phyloP scores from a whole-genome alignment of 2,329 filamentous ascomycete species.

The Colletotrichum musae region DNA sequence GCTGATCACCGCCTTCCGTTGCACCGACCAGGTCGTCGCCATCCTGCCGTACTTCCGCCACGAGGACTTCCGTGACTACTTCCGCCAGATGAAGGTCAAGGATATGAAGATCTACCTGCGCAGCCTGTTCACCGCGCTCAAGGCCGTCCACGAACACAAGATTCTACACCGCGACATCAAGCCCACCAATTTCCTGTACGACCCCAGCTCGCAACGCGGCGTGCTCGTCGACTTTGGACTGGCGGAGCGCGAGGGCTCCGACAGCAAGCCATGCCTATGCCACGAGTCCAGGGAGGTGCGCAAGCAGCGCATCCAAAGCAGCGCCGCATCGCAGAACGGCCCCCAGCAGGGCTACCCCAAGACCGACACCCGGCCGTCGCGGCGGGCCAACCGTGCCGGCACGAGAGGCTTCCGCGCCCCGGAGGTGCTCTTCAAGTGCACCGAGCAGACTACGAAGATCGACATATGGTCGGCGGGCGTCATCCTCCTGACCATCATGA shows the following conservation, averaged over 20 bases:
- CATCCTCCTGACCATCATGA: slow-evolving; percentile 95
- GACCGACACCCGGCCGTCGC: slow-evolving; percentile 87
- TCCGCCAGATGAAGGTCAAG: slow-evolving; percentile 86
- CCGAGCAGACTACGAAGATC: slow-evolving; percentile 91
- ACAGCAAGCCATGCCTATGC: slow-evolving; percentile 87
- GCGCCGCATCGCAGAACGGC: slow-evolving; percentile 68
- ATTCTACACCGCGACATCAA: slow-evolving; percentile 98
- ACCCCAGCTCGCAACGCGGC: slow-evolving; percentile 82
- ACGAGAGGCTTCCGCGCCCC: slow-evolving; percentile 96
- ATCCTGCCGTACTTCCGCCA: slow-evolving; percentile 97
- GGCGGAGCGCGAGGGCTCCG: slow-evolving; percentile 85
- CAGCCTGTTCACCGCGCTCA: slow-evolving; percentile 87
- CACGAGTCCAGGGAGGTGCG: slow-evolving; percentile 75
- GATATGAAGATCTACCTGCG: slow-evolving; percentile 94
- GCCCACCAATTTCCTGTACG: slow-evolving; percentile 97
- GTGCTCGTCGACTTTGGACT: slow-evolving; percentile 99
- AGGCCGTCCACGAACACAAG: slow-evolving; percentile 83
- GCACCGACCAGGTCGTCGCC: slow-evolving; percentile 94
- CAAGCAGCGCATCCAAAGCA: slow-evolving; percentile 70
- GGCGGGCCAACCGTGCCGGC: slow-evolving; percentile 93
- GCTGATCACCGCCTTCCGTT: slow-evolving; percentile 95
- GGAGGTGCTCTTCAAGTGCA: slow-evolving; percentile 97
- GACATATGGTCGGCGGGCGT: slow-evolving; percentile 98
- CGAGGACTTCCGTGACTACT: slow-evolving; percentile 94
- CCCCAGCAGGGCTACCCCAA: slow-evolving; percentile 84